Base-by-base conservation (phyloP, 2,329 filamentous ascomycete species). In the Colletotrichum chrysophilum region DNA sequence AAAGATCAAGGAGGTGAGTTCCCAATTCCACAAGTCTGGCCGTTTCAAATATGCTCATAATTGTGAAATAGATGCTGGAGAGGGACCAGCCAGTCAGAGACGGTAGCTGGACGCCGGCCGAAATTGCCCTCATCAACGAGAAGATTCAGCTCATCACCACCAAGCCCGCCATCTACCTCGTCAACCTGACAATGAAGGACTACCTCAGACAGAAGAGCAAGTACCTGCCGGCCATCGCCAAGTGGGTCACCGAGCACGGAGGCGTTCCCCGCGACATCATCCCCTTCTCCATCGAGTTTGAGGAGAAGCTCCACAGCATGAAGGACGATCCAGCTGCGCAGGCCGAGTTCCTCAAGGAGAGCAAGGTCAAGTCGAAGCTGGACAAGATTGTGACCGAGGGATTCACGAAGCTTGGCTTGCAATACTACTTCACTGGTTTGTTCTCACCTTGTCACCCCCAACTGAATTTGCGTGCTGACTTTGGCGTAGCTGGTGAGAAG, bases 141-240 rank as follows among this genome's bases (percentile, higher is more conserved):
- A 87, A 87, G 81, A 85, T 86, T 26, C 83, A 84, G 70, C 83
- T 87, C 4, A 87, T 87, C 78, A 87, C 86, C 32, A 87, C 86
- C 16, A 87, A 87, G 79, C 86, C 86, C 13, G 80, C 80, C 61
- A 86, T 87, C 77, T 87, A 87, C 79, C 84, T 87, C 34, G 85
- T 87, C 69, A 87, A 87, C 78, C 72, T 87, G 70, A 86, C 85
- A 3, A 87, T 87, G 86, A 87, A 87, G 80, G 86, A 87, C 76
- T 87, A 87, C 79, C 81, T 87, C 30, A 78, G 86, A 43, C 86
- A 87, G 74, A 87, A 87, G 81, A 84, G 84, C 82, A 87, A 87
- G 79, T 87, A 87, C 64, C 83, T 87, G 21, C 84, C 85, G 4
- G 69, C 79, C 16, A 87, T 87, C n/a, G 84, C 84, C 58, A 86